Evolutionary conservation across 495 filamentous ascomycete species (phyloP), one percentile per base, ranked within the genome.

Genomic region (Saxophila tyrrhenica): DNA sequence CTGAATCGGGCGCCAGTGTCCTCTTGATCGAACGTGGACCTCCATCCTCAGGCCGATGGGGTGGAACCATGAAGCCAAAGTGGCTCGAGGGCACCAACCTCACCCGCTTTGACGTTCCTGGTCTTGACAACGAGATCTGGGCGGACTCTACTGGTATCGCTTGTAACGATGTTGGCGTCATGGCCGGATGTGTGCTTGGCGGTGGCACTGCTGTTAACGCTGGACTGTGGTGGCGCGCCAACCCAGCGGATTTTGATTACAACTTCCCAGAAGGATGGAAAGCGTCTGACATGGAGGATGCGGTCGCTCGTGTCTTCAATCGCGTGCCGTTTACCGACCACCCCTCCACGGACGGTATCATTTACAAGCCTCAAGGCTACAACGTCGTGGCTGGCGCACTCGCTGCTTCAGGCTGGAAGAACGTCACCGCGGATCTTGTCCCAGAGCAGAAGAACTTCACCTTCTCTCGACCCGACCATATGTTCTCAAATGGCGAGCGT

Each of bases 101-200:
- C 45, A 88, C 85, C 39, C 75, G 83, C 25, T 86, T 88, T 60
- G 86, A 90, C 63, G 78, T 89, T n/a, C 86, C 86, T 3, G 86
- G 86, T 52, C 75, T 89, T 49, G 85, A 80, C 68, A 85, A 81
- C 63, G 76, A 82, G 65, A 83, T 84, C 57, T 86, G 77, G 78
- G 71, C 71, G 39, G 76, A 80, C 61, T 80, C 77, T 17, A 69
- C 68, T 22, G 84, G 75, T 52, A 79, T 83, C 67, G 73, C 78
- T 48, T 87, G 85, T 68, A 74, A 75, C 0, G 82, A 89, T 62
- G 81, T 79, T 16, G 80, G 78, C 50, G 80, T 83, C 59, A 86
- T 84, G 78, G 83, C 82, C 43, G 86, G 83, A 21, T 90, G 86
- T 61, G 76, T 88, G 45, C 78, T 91, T 32, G 86, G 86, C 29